Percentiles rank a stretch among this genome's conserved stretches.
These are phyloP conservation scores for Lophiotrema nucula DNA, from an alignment of 495 filamentous ascomycete species.

Conservation along the genomic window DNA sequence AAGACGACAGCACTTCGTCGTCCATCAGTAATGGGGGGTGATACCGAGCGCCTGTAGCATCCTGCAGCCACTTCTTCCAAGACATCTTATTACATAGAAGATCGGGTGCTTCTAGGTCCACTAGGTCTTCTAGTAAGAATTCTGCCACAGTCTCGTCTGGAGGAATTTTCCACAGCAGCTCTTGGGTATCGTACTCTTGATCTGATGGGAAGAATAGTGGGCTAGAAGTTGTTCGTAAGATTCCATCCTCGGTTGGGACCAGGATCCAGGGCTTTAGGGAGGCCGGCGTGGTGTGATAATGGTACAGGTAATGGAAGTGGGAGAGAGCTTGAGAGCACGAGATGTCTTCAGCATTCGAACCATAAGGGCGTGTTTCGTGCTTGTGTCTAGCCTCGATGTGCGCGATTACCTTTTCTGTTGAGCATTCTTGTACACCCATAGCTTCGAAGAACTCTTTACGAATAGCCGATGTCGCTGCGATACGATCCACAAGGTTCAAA, in stretches of 20 bases:
- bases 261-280: neutral
- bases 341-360: neutral
- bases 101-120: neutral
- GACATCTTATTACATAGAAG: neutral
- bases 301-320: conserved; percentile 2
- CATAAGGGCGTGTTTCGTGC: neutral
- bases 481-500: neutral
- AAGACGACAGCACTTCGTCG: no score
- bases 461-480: neutral
- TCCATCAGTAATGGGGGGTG: conserved; percentile 3
- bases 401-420: neutral
- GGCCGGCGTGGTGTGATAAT: neutral
- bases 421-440: conserved; percentile 6
- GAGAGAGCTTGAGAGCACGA: no score
- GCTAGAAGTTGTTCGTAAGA: neutral
- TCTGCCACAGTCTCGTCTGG: no score
- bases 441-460: neutral
- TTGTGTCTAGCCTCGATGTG: neutral
- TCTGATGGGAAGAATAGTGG: conserved; percentile 3
- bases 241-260: neutral
- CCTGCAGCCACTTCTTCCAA: conserved; percentile 3
- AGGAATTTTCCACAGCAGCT: conserved; percentile 6
- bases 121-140: neutral
- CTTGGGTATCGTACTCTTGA: neutral
- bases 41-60: conserved; percentile 1